phyloP scores from a whole-genome alignment of 768 basidiomycete genomes.

The Serendipita sp. region DNA sequence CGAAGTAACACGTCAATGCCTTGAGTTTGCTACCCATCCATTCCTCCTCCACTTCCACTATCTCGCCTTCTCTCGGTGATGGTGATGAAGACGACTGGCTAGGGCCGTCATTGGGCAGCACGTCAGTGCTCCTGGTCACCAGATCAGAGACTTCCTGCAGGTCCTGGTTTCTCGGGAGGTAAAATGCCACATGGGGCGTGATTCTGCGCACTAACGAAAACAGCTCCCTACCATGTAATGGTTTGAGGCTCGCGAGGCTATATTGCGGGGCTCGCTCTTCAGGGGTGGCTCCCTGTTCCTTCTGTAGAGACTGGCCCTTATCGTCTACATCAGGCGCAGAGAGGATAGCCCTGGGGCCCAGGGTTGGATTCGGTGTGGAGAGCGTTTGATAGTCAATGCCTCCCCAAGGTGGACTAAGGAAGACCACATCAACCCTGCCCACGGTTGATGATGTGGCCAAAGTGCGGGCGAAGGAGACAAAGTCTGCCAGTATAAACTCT shows the following conservation, averaged over 20 bases:
- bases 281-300: neutral
- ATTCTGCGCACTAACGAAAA: conserved; percentile 57
- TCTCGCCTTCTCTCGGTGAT: conserved; percentile 25
- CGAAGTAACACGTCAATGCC: conserved; percentile 88
- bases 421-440: conserved; percentile 71
- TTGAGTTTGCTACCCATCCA: conserved; percentile 93
- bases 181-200: conserved; percentile 77
- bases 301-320: conserved; percentile 6
- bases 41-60: conserved; percentile 85
- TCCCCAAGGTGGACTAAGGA: conserved; percentile 94
- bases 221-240: conserved; percentile 69
- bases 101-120: neutral
- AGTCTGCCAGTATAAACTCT: conserved; percentile 84
- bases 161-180: conserved; percentile 66
- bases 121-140: conserved; percentile 17
- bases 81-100: neutral
- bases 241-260: conserved; percentile 54
- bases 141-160: conserved; percentile 56
- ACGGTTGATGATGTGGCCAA: conserved; percentile 16
- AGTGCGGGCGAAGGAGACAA: conserved; percentile 56
- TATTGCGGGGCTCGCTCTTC: conserved; percentile 26
- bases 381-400: conserved; percentile 55
- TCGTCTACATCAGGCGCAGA: neutral
- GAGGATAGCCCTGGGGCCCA: conserved; percentile 11
- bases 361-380: conserved; percentile 13